Evolutionary conservation across 2,329 filamentous ascomycete species (phyloP).

Genomic region (Monosporascus ibericus): DNA sequence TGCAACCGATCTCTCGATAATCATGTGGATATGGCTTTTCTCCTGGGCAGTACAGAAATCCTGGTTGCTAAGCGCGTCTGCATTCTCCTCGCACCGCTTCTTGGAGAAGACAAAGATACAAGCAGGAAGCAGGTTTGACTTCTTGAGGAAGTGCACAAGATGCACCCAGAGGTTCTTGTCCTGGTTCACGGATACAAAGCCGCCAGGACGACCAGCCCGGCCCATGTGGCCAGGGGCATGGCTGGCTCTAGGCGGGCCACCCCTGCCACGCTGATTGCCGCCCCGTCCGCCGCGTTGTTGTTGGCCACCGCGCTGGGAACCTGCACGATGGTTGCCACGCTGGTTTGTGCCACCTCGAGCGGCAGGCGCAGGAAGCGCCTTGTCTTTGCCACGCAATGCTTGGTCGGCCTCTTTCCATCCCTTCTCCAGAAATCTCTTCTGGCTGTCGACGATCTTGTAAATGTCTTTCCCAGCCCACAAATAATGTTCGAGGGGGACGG

Average conservation of each 20-base stretch:
- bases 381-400: slow-evolving; percentile 75
- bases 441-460: slow-evolving; percentile 87
- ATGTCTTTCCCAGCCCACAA: slow-evolving; percentile 92
- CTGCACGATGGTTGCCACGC: slow-evolving; percentile 47
- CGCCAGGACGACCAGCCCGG: slow-evolving; percentile 75
- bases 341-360: slow-evolving; percentile 43
- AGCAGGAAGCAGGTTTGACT: slow-evolving; percentile 78
- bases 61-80: slow-evolving; percentile 87
- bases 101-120: slow-evolving; percentile 99
- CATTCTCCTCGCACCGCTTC: slow-evolving; percentile 94
- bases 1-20: slow-evolving; percentile 89
- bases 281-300: slow-evolving; percentile 44
- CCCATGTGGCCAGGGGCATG: slow-evolving; percentile 80
- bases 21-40: slow-evolving; percentile 97
- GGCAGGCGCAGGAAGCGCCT: slow-evolving; percentile 37
- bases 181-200: slow-evolving; percentile 82
- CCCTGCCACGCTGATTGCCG: slow-evolving; percentile 50
- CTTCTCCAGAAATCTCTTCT: slow-evolving; percentile 85
- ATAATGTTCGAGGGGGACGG: slow-evolving; percentile 91
- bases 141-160: slow-evolving; percentile 83
- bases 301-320: slow-evolving; percentile 41
- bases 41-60: slow-evolving; percentile 91
- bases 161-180: slow-evolving; percentile 97
- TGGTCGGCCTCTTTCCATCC: slow-evolving; percentile 94
- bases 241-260: slow-evolving; percentile 52